phyloP scores from a whole-genome alignment of 768 basidiomycete species.

The Suillus paluster region DNA sequence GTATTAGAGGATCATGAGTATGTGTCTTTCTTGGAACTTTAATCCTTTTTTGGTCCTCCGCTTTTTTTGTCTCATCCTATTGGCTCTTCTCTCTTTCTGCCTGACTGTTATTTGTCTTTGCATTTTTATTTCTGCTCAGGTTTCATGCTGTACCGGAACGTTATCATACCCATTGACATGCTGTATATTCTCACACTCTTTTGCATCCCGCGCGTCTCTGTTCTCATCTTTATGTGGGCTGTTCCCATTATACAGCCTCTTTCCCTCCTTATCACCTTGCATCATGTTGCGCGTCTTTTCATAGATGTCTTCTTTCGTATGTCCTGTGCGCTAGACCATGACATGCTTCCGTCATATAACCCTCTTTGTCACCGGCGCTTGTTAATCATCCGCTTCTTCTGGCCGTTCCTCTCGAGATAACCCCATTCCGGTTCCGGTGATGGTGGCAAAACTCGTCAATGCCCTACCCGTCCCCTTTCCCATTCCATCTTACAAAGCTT shows the following conservation, averaged over 20 bases:
- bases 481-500: slow-evolving; percentile 2
- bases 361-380: neutral
- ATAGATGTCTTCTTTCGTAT: neutral
- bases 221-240: neutral
- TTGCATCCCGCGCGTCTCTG: neutral
- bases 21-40: slow-evolving; percentile 15
- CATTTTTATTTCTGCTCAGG: neutral
- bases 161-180: neutral
- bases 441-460: neutral
- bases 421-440: neutral
- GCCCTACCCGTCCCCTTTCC: slow-evolving; percentile 1
- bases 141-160: neutral
- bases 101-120: neutral
- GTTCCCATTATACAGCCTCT: neutral
- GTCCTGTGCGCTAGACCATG: slow-evolving; percentile 2
- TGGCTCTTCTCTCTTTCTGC: neutral
- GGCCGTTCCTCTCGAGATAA: slow-evolving; percentile 1
- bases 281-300: slow-evolving; percentile 1
- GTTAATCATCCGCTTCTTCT: neutral
- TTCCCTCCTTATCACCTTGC: slow-evolving; percentile 4
- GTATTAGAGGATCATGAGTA: slow-evolving; percentile 16
- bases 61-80: neutral
- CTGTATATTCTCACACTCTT: slow-evolving; percentile 6
- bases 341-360: neutral
- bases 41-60: too few relatives aligned